Conservation (phyloP, 306 rosid genomes). For the Crotalaria pallida region DNA sequence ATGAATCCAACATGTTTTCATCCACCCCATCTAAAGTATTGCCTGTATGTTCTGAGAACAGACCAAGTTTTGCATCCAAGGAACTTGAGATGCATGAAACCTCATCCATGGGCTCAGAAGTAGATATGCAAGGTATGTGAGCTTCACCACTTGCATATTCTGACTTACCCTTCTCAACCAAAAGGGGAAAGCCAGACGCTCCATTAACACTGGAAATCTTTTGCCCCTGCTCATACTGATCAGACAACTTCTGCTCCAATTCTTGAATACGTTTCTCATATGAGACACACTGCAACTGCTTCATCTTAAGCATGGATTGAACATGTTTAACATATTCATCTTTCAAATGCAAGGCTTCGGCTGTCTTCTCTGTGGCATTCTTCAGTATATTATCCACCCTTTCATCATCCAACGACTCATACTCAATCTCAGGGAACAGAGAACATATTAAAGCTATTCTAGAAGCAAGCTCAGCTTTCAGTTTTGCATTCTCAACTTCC, state of each 20-base stretch:
- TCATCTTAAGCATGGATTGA: constrained; percentile 72
- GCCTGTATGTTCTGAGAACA: constrained; percentile 47
- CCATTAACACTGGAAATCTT: constrained; percentile 46
- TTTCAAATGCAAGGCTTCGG: constrained; percentile 85
- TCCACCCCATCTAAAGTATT: constrained; percentile 70
- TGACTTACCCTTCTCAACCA: constrained; percentile 52
- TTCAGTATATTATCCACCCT: constrained; percentile 59
- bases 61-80: constrained; percentile 67
- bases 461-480: constrained; percentile 97
- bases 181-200: constrained; percentile 41
- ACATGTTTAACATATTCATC: constrained; percentile 76
- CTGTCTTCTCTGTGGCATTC: constrained; percentile 71
- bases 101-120: constrained; percentile 89
- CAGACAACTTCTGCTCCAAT: constrained; percentile 81
- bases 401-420: constrained; percentile 62
- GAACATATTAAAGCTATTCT: constrained; percentile 77
- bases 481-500: constrained; percentile 98
- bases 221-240: constrained; percentile 64
- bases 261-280: constrained; percentile 94
- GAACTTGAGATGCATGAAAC: constrained; percentile 87
- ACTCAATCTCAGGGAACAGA: constrained; percentile 57
- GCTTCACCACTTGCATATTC: constrained; percentile 43
- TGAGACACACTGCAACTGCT: constrained; percentile 74
- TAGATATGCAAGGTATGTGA: constrained; percentile 48
- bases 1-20: constrained; percentile 93